Base-by-base conservation (phyloP, 2,329 filamentous ascomycete species). In the Ustilaginoidea virens region DNA sequence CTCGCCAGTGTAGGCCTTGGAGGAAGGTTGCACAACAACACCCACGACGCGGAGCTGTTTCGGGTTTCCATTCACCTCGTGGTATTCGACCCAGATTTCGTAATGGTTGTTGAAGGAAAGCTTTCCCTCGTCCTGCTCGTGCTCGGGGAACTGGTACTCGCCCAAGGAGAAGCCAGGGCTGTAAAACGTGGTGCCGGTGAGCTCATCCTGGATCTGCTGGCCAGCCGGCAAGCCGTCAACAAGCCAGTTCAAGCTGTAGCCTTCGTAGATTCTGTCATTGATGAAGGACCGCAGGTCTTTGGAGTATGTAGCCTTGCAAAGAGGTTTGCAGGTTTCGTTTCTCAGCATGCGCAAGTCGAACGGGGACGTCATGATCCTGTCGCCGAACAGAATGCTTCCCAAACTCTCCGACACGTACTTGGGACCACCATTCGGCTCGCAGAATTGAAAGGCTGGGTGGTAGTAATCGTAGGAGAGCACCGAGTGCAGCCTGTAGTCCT, bases 391-490 rank as follows among this genome's bases (percentile, higher is more conserved):
- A 48, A 98, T 98, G 62, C 87, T 94, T 15, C 90, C 90, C 38
- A 98, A 56, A 36, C 53, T 55, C 58, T 94, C 90, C 23, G 81
- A 76, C 14, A 92, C 73, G 59, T 80, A 69, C 49, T 86, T 55
- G 7, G 85, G 75, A 2, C 82, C 82, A 35, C 65, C 74, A 32
- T 79, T 60, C 2, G 87, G 90, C 42, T 69, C 60, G 55, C 90
- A 98, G 61, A 94, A 93, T 47, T 80, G 74, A 55, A 98, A 92
- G 4, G 69, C 69, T 5, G 75, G 70, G 44, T 90, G 74, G 52
- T 98, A 98, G 63, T 98, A 96, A 56, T 96, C 87, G 64, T 81
- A 98, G 4, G 87, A 81, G 45, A 96, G 76, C 31, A 93, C 78
- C n/a, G 86, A 92, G 50, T 85, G 82, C 23, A 96, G 65, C 42